A percentile compares a stretch with the other conserved stretches of the same genome.
Conservation (phyloP, 495 filamentous ascomycete species). For the Trichoderma reesei region DNA sequence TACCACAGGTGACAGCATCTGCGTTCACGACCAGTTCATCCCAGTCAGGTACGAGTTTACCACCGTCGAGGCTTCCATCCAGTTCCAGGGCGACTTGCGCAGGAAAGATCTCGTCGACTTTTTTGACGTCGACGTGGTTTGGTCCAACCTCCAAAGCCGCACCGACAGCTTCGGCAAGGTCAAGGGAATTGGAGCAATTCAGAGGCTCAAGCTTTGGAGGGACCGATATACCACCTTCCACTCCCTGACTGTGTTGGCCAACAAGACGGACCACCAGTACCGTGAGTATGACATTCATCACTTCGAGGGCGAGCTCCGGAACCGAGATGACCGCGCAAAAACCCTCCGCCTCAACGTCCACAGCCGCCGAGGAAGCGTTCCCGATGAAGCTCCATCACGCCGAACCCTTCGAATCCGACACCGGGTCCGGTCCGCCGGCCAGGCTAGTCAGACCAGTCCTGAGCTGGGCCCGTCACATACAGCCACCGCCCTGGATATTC, state of each 20-base stretch:
- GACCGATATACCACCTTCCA: slow-evolving; percentile 26
- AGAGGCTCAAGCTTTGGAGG: slow-evolving; percentile 29
- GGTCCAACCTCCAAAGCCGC: slow-evolving; percentile 25
- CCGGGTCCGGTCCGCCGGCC: slow-evolving; percentile 11
- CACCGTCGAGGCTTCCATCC: slow-evolving; percentile 24
- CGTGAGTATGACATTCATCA: slow-evolving; percentile 23
- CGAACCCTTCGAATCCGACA: slow-evolving; percentile 16
- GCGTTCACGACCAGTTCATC: slow-evolving; percentile 25
- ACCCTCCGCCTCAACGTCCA: slow-evolving; percentile 22
- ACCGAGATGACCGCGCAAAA: slow-evolving; percentile 24
- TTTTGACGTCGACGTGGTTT: slow-evolving; percentile 29
- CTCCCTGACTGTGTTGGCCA: slow-evolving; percentile 26
- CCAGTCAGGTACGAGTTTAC: slow-evolving; percentile 31
- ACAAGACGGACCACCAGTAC: slow-evolving; percentile 24
- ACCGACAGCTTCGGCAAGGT: slow-evolving; percentile 27
- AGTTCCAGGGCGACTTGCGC: slow-evolving; percentile 26
- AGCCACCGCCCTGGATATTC: slow-evolving; percentile 17
- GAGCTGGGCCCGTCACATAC: slow-evolving; percentile 6
- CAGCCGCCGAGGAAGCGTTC: slow-evolving; percentile 21
- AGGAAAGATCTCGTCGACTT: slow-evolving; percentile 25
- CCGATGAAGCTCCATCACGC: slow-evolving; percentile 19
- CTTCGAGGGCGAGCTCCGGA: slow-evolving; percentile 24
- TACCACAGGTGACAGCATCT: slow-evolving; percentile 18
- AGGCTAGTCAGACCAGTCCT: slow-evolving; percentile 8
- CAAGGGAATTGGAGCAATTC: slow-evolving; percentile 26